Evolutionary conservation across 148 eudicot species (phyloP), one percentile per base, ranked within the genome.

Genomic region (Rhododendron ferrugineum): DNA sequence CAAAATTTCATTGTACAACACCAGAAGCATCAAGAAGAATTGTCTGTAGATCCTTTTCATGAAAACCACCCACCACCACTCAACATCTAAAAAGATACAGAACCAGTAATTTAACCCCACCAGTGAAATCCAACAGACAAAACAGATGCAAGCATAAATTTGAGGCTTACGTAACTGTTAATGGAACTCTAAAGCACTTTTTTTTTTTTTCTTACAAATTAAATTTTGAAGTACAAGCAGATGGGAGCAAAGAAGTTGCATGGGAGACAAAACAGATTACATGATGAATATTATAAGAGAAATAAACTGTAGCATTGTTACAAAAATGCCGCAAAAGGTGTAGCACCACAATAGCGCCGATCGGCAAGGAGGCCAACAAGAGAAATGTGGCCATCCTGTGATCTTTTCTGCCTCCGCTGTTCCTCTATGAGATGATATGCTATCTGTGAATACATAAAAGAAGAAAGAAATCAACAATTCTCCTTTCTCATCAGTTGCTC

Each of bases 311-410:
- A 75, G 22, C 60, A 54, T 40, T 16, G 18, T 4, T 54, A 14
- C 20, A 54, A 54, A 54, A 54, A 54, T 56, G 62, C 62, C 1
- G 76, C 68, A 23, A 82, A 85, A 87, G 86, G 84, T 78, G 81
- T 60, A 85, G 82, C 93, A 95, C 99, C 99, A 89, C 99, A 94
- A 92, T 95, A 96, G 87, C 92, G 96, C 82, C 93, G 90, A 90
- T 96, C 99, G 37, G 99, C 98, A 90, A 96, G 96, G 85, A 96
- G 98, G 78, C 91, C 90, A 89, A 96, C 99, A 92, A 96, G 95
- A 34, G 99, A 96, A 83, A 96, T 96, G 87, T 92, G 93, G 88
- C 94, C 96, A 90, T 91, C 94, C 14, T 88, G 90, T 54, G 86
- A 84, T 89, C 92, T 92, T 81, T 87, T 84, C 72, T 90, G 88